Base-by-base conservation (phyloP, 1,284 basidiomycete genomes). In the Trametes hirsuta region DNA sequence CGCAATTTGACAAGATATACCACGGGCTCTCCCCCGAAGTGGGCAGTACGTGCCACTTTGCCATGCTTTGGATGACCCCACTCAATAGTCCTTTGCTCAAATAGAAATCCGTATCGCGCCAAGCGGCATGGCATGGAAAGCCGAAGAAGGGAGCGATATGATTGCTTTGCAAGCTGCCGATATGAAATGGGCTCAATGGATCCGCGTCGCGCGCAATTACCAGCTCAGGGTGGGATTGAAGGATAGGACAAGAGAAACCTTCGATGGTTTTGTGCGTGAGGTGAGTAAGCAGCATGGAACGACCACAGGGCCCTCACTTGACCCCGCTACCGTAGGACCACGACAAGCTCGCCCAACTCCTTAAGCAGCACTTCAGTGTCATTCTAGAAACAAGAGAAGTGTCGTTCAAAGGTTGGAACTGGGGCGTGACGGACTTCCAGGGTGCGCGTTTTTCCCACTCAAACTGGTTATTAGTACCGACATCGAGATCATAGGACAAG, bases 401-500 rank as follows among this genome's bases (percentile, higher is more conserved):
- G 18, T 91, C 93, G 8, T 86, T 96, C 71, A 94, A 95, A 72
- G 97, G 97, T 1, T 99, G 95, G 95, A 99, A 99, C 74, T 99
- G 97, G 97, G 97, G 97, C 15, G 85, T 91, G 41, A 93, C 93
- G 3, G 94, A 97, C 71, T 95, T 99, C 66, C 92, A 94, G 82
- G 92, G 95, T 93, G 66, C 64, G 84, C 73, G 15, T 18, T 22
- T 12, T 18, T 15, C 35, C 2, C 15, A 9, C 2, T 21, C 4
- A 4, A 25, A 39, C 21, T 24, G 11, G 8, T 3, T 35, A 18
- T 41, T 11, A 39, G 12, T n/a, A 9, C 14, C 42, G 6, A 45
- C 22, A 37, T 15, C 4, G 11, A 34, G 12, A 21, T 9, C 5
- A 21, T 66, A 97, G 95, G 93, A 54, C 85, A 91, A 73, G 94